Percentiles rank a stretch among this genome's conserved stretches.
These are phyloP conservation scores for Polyporus arcularius DNA, from an alignment of 768 basidiomycete genomes.

Conservation along the genomic window DNA sequence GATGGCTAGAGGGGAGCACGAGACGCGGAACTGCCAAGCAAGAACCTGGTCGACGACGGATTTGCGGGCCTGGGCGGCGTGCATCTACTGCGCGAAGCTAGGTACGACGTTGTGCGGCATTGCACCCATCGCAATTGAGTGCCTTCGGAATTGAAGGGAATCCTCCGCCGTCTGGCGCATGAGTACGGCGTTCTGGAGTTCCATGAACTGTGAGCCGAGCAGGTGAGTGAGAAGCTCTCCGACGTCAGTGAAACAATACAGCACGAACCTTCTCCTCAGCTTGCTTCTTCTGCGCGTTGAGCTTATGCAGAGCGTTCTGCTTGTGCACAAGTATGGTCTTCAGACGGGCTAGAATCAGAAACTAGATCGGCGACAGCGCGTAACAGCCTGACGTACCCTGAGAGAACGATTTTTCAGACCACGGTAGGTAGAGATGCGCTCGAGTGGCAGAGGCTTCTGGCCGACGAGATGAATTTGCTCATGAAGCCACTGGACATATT, in stretches of 20 bases:
- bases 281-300: conserved; percentile 48
- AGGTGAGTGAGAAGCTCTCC: not conserved
- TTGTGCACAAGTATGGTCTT: conserved; percentile 74
- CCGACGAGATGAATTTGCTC: conserved; percentile 56
- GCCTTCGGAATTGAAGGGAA: conserved; percentile 6
- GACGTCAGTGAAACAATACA: not conserved
- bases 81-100: not conserved
- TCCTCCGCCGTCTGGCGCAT: conserved; percentile 12
- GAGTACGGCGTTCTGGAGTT: conserved; percentile 15
- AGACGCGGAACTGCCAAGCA: not conserved
- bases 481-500: conserved; percentile 68
- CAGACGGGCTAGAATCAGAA: not conserved
- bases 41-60: not conserved
- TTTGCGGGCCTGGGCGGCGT: not conserved
- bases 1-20: too few species aligned
- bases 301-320: conserved; percentile 53
- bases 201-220: conserved; percentile 10
- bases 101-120: not conserved
- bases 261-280: conserved; percentile 58
- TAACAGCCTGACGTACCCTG: conserved; percentile 41
- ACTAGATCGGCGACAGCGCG: not conserved
- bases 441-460: conserved; percentile 40
- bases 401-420: conserved; percentile 69
- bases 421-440: conserved; percentile 40
- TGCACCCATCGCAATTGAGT: conserved; percentile 4